Conservation (phyloP, 1,139 yeast species). For the Sugiyamaella pinicola region DNA sequence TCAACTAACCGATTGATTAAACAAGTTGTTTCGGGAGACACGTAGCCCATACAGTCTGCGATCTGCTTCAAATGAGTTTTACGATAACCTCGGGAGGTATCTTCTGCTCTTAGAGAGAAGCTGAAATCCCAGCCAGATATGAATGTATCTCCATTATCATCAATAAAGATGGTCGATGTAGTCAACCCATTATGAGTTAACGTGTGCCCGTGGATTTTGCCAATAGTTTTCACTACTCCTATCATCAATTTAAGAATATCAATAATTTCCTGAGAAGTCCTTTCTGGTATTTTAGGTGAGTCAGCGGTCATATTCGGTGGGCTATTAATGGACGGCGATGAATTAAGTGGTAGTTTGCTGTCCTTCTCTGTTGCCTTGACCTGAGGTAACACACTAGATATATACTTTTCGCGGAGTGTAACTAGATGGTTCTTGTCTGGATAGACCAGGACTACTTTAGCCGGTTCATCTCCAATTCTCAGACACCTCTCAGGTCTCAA, state of each 20-base stretch:
- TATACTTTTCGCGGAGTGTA: slow-evolving; percentile 34
- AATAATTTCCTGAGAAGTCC: slow-evolving; percentile 36
- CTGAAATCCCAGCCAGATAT: slow-evolving; percentile 57
- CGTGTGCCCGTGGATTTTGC: slow-evolving; percentile 48
- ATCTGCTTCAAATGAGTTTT: slow-evolving; percentile 39
- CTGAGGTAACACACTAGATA: slow-evolving; percentile 21
- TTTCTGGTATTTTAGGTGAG: slow-evolving; percentile 16
- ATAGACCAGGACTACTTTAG: slow-evolving; percentile 32
- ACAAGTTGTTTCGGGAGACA: slow-evolving; percentile 57
- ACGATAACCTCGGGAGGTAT: slow-evolving; percentile 43
- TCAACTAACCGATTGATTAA: slow-evolving; percentile 49
- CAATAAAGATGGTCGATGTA: slow-evolving; percentile 45
- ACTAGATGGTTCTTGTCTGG: slow-evolving; percentile 30
- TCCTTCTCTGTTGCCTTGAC: slow-evolving; percentile 3
- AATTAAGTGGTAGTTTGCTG: neutral
- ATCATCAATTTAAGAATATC: slow-evolving; percentile 46
- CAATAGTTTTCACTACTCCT: slow-evolving; percentile 45
- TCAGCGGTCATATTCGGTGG: neutral
- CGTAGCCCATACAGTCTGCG: slow-evolving; percentile 50
- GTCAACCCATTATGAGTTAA: slow-evolving; percentile 56
- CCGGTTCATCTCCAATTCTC: slow-evolving; percentile 29
- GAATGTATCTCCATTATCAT: slow-evolving; percentile 43
- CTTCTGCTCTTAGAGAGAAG: slow-evolving; percentile 51
- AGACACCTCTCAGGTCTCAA: slow-evolving; percentile 33
- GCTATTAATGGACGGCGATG: neutral